These are phyloP conservation scores for Fomitopsis betulina DNA, from an alignment of 1,284 basidiomycete genomes.

Conservation along the genomic window DNA sequence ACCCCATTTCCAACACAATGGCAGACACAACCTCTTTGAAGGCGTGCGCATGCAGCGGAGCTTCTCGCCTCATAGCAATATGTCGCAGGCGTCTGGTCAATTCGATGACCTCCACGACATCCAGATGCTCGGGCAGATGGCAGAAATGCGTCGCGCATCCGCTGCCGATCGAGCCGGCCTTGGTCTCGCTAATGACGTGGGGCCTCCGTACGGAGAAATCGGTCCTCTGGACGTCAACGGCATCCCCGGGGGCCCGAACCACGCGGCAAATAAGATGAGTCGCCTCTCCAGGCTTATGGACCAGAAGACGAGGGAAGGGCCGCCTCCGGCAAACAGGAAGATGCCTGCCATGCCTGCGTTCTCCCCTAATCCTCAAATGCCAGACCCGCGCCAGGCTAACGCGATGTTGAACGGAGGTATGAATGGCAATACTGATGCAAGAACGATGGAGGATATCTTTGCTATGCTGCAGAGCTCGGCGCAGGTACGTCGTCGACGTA, in stretches of 20 bases:
- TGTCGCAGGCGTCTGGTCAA: constrained; percentile 27
- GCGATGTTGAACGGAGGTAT: constrained; percentile 32
- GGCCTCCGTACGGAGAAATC: constrained; percentile 25
- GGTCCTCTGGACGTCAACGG: constrained; percentile 21
- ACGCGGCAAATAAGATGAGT: constrained; percentile 60
- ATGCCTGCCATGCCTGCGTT: constrained; percentile 34
- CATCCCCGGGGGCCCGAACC: constrained; percentile 22
- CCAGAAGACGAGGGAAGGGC: constrained; percentile 52
- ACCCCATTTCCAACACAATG: constrained; percentile 17
- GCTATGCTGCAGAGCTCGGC: constrained; percentile 66
- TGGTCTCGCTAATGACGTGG: constrained; percentile 32
- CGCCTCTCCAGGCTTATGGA: constrained; percentile 83
- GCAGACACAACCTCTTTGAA: constrained; percentile 23
- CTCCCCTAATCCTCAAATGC: constrained; percentile 39
- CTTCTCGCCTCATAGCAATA: constrained; percentile 59
- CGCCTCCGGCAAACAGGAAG: constrained; percentile 32
- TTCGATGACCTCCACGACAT: constrained; percentile 38
- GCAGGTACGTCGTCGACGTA: constrained; percentile 38
- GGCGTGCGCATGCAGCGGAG: constrained; percentile 23
- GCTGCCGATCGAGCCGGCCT: constrained; percentile 25
- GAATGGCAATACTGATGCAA: constrained; percentile 39
- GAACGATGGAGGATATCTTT: constrained; percentile 72
- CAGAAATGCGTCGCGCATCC: constrained; percentile 34
- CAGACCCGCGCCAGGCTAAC: constrained; percentile 43
- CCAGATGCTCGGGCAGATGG: constrained; percentile 20